Conservation (phyloP, 352 stramenopile genomes). For the Globisporangium parvum region DNA sequence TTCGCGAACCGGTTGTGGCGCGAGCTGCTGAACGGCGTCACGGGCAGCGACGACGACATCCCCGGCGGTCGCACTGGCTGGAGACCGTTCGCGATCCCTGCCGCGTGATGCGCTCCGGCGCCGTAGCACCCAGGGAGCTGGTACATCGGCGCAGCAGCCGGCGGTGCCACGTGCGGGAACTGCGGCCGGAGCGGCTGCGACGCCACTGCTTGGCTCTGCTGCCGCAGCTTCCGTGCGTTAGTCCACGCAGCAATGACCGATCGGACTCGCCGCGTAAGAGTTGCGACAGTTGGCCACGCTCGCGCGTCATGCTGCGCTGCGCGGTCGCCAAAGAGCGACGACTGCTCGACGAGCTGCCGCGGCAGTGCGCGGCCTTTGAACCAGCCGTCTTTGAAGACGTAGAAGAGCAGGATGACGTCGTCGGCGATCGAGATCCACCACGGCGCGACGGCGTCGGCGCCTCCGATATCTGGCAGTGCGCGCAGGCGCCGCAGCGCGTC, state of each 20-base stretch:
- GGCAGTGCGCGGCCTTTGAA: conserved; percentile 42
- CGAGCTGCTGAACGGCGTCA: conserved; percentile 6
- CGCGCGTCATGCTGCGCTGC: conserved; percentile 15
- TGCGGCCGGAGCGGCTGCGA: not conserved
- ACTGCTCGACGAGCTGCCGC: conserved; percentile 25
- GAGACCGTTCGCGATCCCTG: not conserved
- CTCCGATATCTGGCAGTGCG: conserved; percentile 28
- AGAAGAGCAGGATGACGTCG: conserved; percentile 66
- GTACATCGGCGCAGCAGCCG: not conserved
- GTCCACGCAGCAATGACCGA: conserved; percentile 46
- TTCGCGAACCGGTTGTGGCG: conserved; percentile 74
- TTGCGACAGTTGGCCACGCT: conserved; percentile 42
- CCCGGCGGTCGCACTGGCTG: not conserved
- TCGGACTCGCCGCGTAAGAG: conserved; percentile 51
- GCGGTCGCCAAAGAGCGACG: conserved; percentile 53
- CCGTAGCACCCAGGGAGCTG: not conserved
- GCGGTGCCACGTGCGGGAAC: not conserved
- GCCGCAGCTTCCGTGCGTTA: conserved; percentile 17
- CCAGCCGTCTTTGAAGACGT: conserved; percentile 69
- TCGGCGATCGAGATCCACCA: conserved; percentile 81
- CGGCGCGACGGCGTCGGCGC: conserved; percentile 27
- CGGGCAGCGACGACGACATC: not conserved
- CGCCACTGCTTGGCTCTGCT: not conserved
- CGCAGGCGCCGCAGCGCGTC: conserved; percentile 40
- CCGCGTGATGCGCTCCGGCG: not conserved